Conservation (phyloP, 2,329 filamentous ascomycete genomes). For the Aureobasidium sp. region DNA sequence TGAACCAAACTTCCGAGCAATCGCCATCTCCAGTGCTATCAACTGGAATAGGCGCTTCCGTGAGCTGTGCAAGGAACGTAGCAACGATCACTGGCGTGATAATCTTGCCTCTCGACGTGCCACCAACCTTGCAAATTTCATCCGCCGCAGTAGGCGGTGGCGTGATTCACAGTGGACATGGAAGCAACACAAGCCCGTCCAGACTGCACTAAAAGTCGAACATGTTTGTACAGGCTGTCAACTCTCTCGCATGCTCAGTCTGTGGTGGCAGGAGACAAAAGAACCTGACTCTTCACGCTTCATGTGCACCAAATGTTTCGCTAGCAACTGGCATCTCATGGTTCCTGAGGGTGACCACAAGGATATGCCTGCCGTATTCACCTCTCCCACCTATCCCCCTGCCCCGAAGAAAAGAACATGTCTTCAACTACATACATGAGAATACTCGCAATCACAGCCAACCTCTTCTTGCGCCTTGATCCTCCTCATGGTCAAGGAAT, state of each 20-base stretch:
- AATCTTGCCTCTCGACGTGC: background rate
- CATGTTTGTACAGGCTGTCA: background rate
- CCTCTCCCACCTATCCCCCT: background rate
- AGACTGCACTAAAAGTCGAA: background rate
- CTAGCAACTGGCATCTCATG: background rate
- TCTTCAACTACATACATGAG: conserved; percentile 12
- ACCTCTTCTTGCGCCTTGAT: conserved; percentile 7
- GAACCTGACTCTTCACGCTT: background rate
- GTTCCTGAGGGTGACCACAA: background rate
- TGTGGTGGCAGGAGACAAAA: background rate
- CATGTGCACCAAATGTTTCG: background rate
- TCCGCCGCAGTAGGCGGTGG: background rate
- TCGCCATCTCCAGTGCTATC: too few relatives aligned
- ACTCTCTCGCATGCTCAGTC: background rate
- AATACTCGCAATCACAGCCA: conserved; percentile 10
- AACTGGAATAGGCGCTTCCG: too few relatives aligned
- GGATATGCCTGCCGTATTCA: background rate
- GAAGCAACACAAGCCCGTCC: background rate
- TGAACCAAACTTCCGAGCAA: too few relatives aligned
- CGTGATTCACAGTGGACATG: background rate
- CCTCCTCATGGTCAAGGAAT: conserved; percentile 15
- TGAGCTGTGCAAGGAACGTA: too few relatives aligned
- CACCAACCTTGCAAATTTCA: background rate
- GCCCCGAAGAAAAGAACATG: background rate
- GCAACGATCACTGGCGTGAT: background rate